Evolutionary conservation across 495 filamentous ascomycete species (phyloP).

Genomic region (Acidomyces sp.): DNA sequence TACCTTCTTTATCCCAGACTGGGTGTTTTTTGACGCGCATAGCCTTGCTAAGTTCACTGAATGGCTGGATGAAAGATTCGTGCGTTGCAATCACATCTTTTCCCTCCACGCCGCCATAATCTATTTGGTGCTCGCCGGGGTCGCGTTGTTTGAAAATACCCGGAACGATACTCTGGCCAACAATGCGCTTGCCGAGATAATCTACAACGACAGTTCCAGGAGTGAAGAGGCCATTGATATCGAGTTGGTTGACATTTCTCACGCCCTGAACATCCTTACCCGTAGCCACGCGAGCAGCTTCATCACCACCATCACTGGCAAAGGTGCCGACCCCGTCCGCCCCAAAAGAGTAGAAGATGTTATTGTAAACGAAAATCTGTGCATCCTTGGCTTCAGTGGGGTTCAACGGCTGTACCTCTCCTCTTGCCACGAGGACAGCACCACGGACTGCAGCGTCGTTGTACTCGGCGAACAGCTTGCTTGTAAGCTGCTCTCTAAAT

Average conservation of each 20-base stretch:
- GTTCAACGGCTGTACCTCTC: slow-evolving; percentile 92
- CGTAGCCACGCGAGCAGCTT: slow-evolving; percentile 89
- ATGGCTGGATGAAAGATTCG: slow-evolving; percentile 68
- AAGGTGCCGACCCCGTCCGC: slow-evolving; percentile 97
- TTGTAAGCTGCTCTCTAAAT: slow-evolving; percentile 84
- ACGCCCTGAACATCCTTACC: slow-evolving; percentile 95
- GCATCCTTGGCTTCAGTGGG: slow-evolving; percentile 85
- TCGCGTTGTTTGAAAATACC: slow-evolving; percentile 99
- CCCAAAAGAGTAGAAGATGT: slow-evolving; percentile 97
- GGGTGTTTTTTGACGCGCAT: slow-evolving; percentile 85
- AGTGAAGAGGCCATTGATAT: slow-evolving; percentile 85
- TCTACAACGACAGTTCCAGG: slow-evolving; percentile 94
- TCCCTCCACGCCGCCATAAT: slow-evolving; percentile 96
- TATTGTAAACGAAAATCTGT: slow-evolving; percentile 99
- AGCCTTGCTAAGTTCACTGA: slow-evolving; percentile 78
- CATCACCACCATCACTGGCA: slow-evolving; percentile 88
- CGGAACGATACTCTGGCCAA: slow-evolving; percentile 95
- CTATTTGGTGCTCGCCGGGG: slow-evolving; percentile 93
- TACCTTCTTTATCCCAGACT: slow-evolving; percentile 94
- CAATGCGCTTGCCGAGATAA: slow-evolving; percentile 92
- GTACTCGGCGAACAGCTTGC: slow-evolving; percentile 95
- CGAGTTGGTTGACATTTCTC: slow-evolving; percentile 87
- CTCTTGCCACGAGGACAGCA: slow-evolving; percentile 82
- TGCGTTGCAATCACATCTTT: slow-evolving; percentile 89
- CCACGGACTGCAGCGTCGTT: slow-evolving; percentile 88